Conservation (phyloP, 2,329 filamentous ascomycete genomes). For the Colletotrichum chrysophilum region DNA sequence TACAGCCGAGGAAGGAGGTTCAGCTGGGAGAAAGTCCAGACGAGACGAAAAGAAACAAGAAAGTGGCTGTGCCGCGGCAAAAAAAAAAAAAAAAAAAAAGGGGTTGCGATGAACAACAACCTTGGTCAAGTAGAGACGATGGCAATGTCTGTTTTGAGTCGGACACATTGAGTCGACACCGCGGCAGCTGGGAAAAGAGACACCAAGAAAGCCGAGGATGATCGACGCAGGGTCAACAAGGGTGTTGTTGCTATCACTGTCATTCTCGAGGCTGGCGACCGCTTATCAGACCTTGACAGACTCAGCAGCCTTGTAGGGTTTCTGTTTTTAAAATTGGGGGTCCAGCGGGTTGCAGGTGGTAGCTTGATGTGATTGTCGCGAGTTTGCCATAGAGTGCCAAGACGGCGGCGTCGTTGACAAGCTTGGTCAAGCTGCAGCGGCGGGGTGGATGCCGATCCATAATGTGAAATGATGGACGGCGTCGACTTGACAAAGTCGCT, state of each 20-base stretch:
- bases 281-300: background rate
- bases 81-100: background rate
- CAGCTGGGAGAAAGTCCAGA: background rate
- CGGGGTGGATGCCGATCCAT: conserved; percentile 8
- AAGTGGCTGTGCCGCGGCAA: background rate
- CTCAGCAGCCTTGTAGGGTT: conserved; percentile 2
- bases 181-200: background rate
- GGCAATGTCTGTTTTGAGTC: background rate
- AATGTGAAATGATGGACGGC: conserved; percentile 11
- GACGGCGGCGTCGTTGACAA: background rate
- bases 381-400: conserved; percentile 11
- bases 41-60: background rate
- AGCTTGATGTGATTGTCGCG: background rate
- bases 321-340: conserved; percentile 1
- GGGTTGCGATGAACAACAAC: conserved; percentile 13
- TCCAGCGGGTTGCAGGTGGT: background rate
- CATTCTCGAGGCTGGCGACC: background rate
- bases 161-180: background rate
- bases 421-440: background rate
- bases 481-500: background rate
- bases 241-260: background rate
- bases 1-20: background rate
- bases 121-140: background rate
- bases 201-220: background rate
- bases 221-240: conserved; percentile 8